Evolutionary conservation across 139 green algal species (phyloP).

Genomic region (Chlorella sorokiniana): DNA sequence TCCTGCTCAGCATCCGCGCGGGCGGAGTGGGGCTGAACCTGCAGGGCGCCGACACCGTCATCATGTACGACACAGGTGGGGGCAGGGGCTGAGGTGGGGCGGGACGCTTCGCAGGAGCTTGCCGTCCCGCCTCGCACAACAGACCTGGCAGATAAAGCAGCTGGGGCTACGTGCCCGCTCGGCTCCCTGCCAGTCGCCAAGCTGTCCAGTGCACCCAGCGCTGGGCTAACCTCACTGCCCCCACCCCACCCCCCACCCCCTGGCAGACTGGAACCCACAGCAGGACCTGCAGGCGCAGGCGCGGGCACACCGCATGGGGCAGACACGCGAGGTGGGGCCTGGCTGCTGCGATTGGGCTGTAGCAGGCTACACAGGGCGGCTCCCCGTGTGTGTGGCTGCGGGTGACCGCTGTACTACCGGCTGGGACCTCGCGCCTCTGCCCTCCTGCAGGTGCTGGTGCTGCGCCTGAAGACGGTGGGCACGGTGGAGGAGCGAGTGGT

Average conservation of each 20-base stretch:
- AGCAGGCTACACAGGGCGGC: too few species aligned
- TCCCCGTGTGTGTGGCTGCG: too few species aligned
- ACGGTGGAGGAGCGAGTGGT: conserved; percentile 55
- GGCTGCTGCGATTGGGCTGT: too few species aligned
- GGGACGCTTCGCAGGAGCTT: neutral
- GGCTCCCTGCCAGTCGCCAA: too few species aligned
- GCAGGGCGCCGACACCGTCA: conserved; percentile 76
- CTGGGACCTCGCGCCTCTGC: neutral
- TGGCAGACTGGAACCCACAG: conserved; percentile 65
- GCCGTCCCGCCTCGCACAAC: too few species aligned
- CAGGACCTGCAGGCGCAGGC: conserved; percentile 94
- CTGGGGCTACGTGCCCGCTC: too few species aligned
- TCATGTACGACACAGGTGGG: conserved; percentile 61
- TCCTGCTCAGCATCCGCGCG: conserved; percentile 92
- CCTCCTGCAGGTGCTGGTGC: conserved; percentile 49
- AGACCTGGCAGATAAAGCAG: too few species aligned
- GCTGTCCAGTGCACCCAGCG: too few species aligned
- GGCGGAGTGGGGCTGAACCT: conserved; percentile 93
- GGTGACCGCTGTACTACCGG: too few species aligned
- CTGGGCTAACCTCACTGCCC: neutral
- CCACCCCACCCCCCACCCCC: neutral
- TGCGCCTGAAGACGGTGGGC: conserved; percentile 45
- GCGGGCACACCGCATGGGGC: conserved; percentile 93
- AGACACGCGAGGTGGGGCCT: conserved; percentile 67
- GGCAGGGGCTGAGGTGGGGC: neutral